Base-by-base conservation (phyloP, 371 early-diverging fungal species). In the Lichtheimia ornata region DNA sequence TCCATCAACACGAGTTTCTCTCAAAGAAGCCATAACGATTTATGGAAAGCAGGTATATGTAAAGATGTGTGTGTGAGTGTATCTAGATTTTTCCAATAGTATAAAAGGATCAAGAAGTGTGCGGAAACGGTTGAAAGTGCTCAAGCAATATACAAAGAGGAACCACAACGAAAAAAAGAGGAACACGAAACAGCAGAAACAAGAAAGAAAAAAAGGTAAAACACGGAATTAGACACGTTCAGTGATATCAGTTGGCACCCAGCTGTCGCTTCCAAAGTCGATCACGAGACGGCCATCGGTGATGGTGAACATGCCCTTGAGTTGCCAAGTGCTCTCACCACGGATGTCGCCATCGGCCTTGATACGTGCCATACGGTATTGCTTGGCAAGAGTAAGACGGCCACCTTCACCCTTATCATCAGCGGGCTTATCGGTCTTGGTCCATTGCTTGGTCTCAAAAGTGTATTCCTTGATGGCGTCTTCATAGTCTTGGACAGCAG, bases 321-420 rank as follows among this genome's bases (percentile, higher is more conserved):
- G 62, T 25, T 67, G 65, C 62, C 71, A 73, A 44, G 53, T 67
- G 18, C 71, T 76, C 43, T 64, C 64, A 53, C 72, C 76, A 30
- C 79, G 61, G 12, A 73, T 28, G 7, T 65, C 59, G 5, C 53
- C 67, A 25, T 78, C 79, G 17, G 76, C 73, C 56, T 73, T 78
- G 41, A 75, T 54, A 47, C 79, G 65, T 6, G 63, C 60, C 27
- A 64, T 17, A 49, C 79, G 73, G 30, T 71, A 71, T 13, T 53
- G 42, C 15, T 66, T 71, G n/a, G 61, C 79, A n/a, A 66, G 18
- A 18, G 47, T 65, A 18, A 69, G 58, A 53, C 76, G 73, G 14
- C 58, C 64, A 18, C 47, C 47, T 17, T 47, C 47, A 47, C 7
- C n/a, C 14, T 27, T 40, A 7, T 51, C 63, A 22, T 55, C 58